Evolutionary conservation across 257 asterid species (phyloP), one percentile per base, ranked within the genome.

Genomic region (Scutellaria minor): DNA sequence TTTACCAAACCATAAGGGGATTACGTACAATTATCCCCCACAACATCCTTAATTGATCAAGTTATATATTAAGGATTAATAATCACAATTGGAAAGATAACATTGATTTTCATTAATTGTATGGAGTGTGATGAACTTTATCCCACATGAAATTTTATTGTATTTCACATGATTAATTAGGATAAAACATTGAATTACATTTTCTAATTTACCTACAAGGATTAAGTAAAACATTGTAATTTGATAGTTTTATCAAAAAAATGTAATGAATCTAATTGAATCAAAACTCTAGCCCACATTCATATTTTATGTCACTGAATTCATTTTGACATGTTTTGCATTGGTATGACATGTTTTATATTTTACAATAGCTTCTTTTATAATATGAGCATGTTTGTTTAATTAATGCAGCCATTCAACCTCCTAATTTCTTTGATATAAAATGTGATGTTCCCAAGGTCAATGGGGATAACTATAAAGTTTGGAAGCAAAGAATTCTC

Each of bases 201-300:
- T 64, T 64, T 45, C 57, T 64, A 11, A 65, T 27, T 65, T 47
- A 6, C 58, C 71, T 5, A 65, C 46, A 27, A 14, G 45, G 22
- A 65, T 65, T 46, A 65, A 27, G 47, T 47, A 65, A 12, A 27
- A 13, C 6, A 41, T 1, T 2, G 31, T 65, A 24, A n/a, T 27
- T 65, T 65, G 18, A 65, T 65, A 47, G 46, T 65, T 65, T 65
- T 65, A 40, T 65, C 58, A 65, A 13, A 3, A 8, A 56, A 4
- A 3, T 48, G 9, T 0, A 7, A 0, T 37, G 18, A 46, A 58
- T 58, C 68, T 12, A 7, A 57, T 24, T 44, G 7, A 57, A n/a
- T 45, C 4, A 70, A 6, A 58, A 45, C 20, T 58, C 44, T 70
- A n/a, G 68, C 22, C 59, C 59, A 57, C 57, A 45, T 1, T 6